phyloP scores from a whole-genome alignment of 2,329 filamentous ascomycete species.

The Ophiostoma populinum region DNA sequence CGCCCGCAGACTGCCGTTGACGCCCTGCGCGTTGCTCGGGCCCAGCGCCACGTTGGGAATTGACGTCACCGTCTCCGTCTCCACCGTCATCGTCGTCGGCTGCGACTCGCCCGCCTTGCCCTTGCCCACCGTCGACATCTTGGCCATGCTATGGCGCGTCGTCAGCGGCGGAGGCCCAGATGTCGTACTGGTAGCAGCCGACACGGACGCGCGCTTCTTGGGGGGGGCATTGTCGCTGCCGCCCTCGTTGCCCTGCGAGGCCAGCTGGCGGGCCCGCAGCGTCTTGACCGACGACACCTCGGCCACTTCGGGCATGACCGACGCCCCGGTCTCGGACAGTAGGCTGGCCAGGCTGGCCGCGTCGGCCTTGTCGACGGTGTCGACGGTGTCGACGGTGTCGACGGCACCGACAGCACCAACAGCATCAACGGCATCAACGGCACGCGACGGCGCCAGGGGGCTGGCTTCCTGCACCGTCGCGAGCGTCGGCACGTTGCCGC shows the following conservation, averaged over 20 bases:
- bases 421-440: slow-evolving; percentile 13
- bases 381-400: too few relatives aligned
- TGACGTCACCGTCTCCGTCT: slow-evolving; percentile 88
- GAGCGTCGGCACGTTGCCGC: slow-evolving; percentile 44
- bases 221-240: slow-evolving; percentile 39
- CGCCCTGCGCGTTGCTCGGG: slow-evolving; percentile 43
- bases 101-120: slow-evolving; percentile 57
- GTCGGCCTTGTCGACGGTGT: slow-evolving; percentile 33
- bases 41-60: slow-evolving; percentile 70
- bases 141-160: slow-evolving; percentile 45
- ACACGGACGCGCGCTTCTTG: too few relatives aligned
- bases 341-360: slow-evolving; percentile 33
- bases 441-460: slow-evolving; percentile 50
- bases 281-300: slow-evolving; percentile 23
- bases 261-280: slow-evolving; percentile 31
- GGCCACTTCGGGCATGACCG: slow-evolving; percentile 24
- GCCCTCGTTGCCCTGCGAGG: slow-evolving; percentile 32
- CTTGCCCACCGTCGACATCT: slow-evolving; percentile 32
- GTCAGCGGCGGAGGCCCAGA: slow-evolving; percentile 27
- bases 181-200: slow-evolving; percentile 14
- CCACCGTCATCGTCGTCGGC: slow-evolving; percentile 88
- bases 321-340: slow-evolving; percentile 22
- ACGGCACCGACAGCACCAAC: slow-evolving; percentile 18
- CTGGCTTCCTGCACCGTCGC: slow-evolving; percentile 90
- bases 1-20: slow-evolving; percentile 57